Conservation (phyloP, 2,329 filamentous ascomycete species). For the Monosporascus sp. region DNA sequence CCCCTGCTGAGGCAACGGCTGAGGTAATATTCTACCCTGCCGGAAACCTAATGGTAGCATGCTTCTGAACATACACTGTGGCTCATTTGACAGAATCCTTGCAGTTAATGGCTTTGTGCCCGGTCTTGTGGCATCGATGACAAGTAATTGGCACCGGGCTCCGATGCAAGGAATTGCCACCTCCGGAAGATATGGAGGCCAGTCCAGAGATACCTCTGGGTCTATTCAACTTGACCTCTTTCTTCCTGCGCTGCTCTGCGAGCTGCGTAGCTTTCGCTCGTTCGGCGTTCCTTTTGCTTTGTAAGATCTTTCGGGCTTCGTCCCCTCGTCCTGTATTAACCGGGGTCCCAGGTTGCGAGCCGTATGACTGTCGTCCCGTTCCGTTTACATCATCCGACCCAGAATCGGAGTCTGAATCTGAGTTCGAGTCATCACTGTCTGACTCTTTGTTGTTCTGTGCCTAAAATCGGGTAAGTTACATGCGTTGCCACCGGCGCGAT, state of each 20-base stretch:
- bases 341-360: constrained; percentile 35
- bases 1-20: too few species aligned
- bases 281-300: constrained; percentile 44
- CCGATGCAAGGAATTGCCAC: constrained; percentile 27
- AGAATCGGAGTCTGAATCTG: constrained; percentile 25
- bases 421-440: constrained; percentile 33
- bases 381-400: constrained; percentile 16
- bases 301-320: constrained; percentile 24
- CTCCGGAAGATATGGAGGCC: constrained; percentile 53
- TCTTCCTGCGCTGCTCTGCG: constrained; percentile 57
- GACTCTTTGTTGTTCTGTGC: constrained; percentile 33
- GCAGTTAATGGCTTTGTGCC: constrained; percentile 45
- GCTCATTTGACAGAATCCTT: constrained; percentile 6
- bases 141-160: constrained; percentile 40
- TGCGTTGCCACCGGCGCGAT: constrained; percentile 27
- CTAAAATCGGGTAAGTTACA: constrained; percentile 31
- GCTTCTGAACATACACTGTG: neutral
- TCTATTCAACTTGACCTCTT: constrained; percentile 62
- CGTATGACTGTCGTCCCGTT: constrained; percentile 26
- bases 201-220: constrained; percentile 28
- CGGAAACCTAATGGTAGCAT: too few species aligned
- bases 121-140: constrained; percentile 56
- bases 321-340: constrained; percentile 37
- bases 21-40: too few species aligned
- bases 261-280: constrained; percentile 45